A percentile compares a stretch with the other conserved stretches of the same genome.
These are phyloP conservation scores for Byssochlamys sp. DNA, from an alignment of 2,329 filamentous ascomycete genomes.

Conservation along the genomic window DNA sequence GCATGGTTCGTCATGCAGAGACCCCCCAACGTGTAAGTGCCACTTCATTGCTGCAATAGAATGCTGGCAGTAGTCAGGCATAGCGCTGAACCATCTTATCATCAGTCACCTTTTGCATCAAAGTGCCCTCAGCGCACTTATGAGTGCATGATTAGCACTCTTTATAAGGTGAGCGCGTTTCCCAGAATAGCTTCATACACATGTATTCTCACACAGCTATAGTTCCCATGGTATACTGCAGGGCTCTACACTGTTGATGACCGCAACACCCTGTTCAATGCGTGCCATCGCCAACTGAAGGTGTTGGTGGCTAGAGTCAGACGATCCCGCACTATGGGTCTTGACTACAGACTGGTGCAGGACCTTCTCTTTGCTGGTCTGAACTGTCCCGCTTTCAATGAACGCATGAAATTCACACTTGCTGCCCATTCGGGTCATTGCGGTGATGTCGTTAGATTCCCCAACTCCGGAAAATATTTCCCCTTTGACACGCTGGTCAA, in stretches of 20 bases:
- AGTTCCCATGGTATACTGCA: constrained; percentile 44
- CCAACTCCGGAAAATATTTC: constrained; percentile 24
- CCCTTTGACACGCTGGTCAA: constrained; percentile 31
- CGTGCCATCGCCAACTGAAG: constrained; percentile 48
- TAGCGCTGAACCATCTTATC: background rate
- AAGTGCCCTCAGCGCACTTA: constrained; percentile 46
- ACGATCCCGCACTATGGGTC: constrained; percentile 26
- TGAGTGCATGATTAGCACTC: constrained; percentile 43
- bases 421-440: constrained; percentile 18
- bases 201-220: constrained; percentile 5
- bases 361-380: constrained; percentile 34
- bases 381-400: constrained; percentile 35
- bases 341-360: constrained; percentile 28
- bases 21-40: constrained; percentile 39
- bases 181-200: constrained; percentile 2
- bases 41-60: background rate
- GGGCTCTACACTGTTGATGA: constrained; percentile 38
- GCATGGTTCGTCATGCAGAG: constrained; percentile 39
- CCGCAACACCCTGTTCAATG: constrained; percentile 37
- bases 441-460: constrained; percentile 12
- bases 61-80: background rate
- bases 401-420: constrained; percentile 33
- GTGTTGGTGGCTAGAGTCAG: constrained; percentile 59
- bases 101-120: constrained; percentile 39
- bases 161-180: constrained; percentile 36